Evolutionary conservation across 2,329 filamentous ascomycete species (phyloP), one percentile per base, ranked within the genome.

Genomic region (Pleurostoma richardsiae): DNA sequence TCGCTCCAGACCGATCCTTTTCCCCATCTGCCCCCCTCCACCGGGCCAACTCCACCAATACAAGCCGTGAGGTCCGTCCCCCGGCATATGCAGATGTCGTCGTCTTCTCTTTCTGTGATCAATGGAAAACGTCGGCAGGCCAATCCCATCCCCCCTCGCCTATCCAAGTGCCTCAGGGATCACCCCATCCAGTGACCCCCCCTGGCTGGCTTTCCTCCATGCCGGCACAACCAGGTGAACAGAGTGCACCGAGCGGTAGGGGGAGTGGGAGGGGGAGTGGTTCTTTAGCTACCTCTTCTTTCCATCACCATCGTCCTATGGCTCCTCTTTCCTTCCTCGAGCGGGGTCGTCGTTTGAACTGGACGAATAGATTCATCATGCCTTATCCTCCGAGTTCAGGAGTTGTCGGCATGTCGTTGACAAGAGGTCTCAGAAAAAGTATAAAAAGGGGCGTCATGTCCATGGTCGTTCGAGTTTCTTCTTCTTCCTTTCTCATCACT

Each of bases 371-470:
- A 69, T 62, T 63, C 60, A 56, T 57, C 56, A 58, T 62, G 56
- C 65, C 61, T 69, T 73, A 69, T 73, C 67, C 65, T 63, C 55
- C 58, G 57, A 56, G 54, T 58, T 62, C 57, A 55, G 54, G 52
- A 58, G 57, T 60, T 58, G 55, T 55, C 55, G 58, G 54, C 53
- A 60, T 57, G 54, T 62, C 57, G 56, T 59, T 59, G 64, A 56
- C 62, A 57, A 51, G 56, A 61, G 60, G 61, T 56, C 58, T 55
- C 50, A 50, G 60, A 62, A 79, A 73, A 78, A 73, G 70, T 84
- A 85, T 85, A 85, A 85, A 84, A 82, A 69, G 77, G 66, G 63
- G 60, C 59, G 61, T 67, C 65, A 67, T 76, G 67, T 67, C 74
- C 71, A 56, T 64, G 59, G 63, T 66, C 59, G 59, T 57, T 56